Base-by-base conservation (phyloP, 768 basidiomycete species). In the Russula virescens region DNA sequence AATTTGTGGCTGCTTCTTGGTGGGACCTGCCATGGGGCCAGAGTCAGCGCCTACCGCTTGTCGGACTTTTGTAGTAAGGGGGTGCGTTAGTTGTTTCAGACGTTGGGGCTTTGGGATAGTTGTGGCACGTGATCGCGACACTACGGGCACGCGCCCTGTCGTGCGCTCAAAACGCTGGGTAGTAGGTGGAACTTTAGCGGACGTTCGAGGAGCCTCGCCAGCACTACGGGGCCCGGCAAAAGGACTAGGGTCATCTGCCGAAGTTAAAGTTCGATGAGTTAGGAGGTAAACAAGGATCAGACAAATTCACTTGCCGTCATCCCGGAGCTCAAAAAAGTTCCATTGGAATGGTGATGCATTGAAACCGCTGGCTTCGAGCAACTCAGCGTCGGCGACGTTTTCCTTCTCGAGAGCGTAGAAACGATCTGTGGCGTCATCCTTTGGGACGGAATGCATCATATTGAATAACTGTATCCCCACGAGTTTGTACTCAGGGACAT, bases 401-500 rank as follows among this genome's bases (percentile, higher is more conserved):
- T 58, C 66, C 45, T 57, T 58, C 28, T 67, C 64, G 10, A 57
- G 28, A 21, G 67, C 63, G 56, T 71, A 73, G 49, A 68, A 70
- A 7, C 63, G 35, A 34, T 73, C 74, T 9, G 54, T 55, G 2
- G 64, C 54, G 54, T 79, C 77, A n/a, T 79, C 77, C 11, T 74
- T 50, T 4, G 69, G 62, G 51, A 73, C 68, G 7, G 74, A 74
- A 34, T 75, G 76, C 55, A 74, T 76, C 26, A 77, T 67, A 10
- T 71, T 64, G 53, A 78, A 73, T 1, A 82, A 46, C 5, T 65
- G 70, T 34, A 68, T 68, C 0, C 81, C 81, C n/a, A 79, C 68
- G 28, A 74, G 70, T 66, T 70, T 76, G 65, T 80, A 83, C 58
- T 83, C 73, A 16, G 82, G 81, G 68, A 81, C 71, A 55, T 81